Evolutionary conservation across 441 rosid species (phyloP).

Genomic region (Gossypium laxum): DNA sequence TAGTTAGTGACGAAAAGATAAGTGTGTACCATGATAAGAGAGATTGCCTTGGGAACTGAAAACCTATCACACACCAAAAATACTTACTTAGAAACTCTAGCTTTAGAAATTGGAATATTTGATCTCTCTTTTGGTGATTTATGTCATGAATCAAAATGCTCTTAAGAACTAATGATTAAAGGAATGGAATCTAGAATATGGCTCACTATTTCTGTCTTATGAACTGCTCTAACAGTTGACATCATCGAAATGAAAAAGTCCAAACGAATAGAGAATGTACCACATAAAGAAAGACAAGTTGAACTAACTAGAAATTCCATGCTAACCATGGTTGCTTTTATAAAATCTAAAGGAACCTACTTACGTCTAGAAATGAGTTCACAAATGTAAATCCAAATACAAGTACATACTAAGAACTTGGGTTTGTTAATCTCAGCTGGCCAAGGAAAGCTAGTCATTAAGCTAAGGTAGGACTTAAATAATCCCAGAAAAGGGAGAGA

Average conservation of each 20-base stretch:
- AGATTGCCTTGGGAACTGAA: conserved; percentile 26
- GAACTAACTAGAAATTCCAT: not conserved
- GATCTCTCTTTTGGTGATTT: not conserved
- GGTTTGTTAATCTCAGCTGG: not conserved
- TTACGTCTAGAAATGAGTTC: conserved; percentile 2
- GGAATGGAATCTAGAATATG: not conserved
- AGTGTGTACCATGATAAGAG: conserved; percentile 30
- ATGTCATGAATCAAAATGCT: not conserved
- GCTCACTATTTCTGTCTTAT: not conserved
- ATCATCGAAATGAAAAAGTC: not conserved
- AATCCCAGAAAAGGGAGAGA: not conserved
- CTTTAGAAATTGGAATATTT: not conserved
- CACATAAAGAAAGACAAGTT: not conserved
- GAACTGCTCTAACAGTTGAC: not conserved
- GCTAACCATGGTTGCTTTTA: not conserved
- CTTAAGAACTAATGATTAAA: not conserved
- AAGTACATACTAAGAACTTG: not conserved
- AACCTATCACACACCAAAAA: conserved; percentile 22
- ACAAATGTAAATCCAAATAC: not conserved
- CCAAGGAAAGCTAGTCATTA: not conserved
- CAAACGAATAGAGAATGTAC: not conserved
- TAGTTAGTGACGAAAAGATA: conserved; percentile 29
- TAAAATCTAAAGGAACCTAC: not conserved
- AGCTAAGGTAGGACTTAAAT: not conserved
- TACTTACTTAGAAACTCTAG: not conserved